Base-by-base conservation (phyloP, 2,329 filamentous ascomycete species). In the Chaetomium strumarium region DNA sequence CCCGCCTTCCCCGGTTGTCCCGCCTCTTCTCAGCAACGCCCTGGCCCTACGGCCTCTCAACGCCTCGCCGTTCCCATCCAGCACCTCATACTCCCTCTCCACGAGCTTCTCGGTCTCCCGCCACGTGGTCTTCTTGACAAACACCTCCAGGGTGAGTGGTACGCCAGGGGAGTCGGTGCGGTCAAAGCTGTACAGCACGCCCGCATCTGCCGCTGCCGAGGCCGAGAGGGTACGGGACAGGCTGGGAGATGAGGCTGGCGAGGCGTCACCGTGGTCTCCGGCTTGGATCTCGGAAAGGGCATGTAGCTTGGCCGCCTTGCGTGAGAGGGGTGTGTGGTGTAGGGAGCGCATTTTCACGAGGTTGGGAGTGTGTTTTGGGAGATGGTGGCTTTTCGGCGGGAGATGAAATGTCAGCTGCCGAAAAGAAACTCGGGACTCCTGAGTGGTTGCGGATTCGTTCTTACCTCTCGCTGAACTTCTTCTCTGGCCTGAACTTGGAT, bases 21-120 rank as follows among this genome's bases (percentile, higher is more conserved):
- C 41, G 6, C 31, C 46, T 55, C 64, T 61, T 53, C 72, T 70
- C 50, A 76, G 62, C 48, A 69, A 67, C 48, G 66, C 66, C 14
- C 72, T 70, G 13, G 72, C 73, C 67, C 70, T 73, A 38, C 68
- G 66, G 38, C 74, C 73, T 60, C 68, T 70, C 36, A 75, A 65
- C 2, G 70, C 63, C 37, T 75, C 68, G 17, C 74, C 74, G 41
- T 75, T 72, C 56, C 57, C 66, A 56, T 76, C 73, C 13, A 76
- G 57, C 29, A 76, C 69, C 63, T 75, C 73, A 58, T 75, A 76
- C 62, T 76, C 74, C 58, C 71, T 71, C 64, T 74, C 71, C 39
- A 75, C 68, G 46, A 75, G 63, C 58, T 68, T 70, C 62, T 75
- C 73, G 31, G 71, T 76, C 46, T 69, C 71, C 2, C 66, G 62